Base-by-base conservation (phyloP, 345 rosid genomes). In the Arabidopsis suecica region DNA sequence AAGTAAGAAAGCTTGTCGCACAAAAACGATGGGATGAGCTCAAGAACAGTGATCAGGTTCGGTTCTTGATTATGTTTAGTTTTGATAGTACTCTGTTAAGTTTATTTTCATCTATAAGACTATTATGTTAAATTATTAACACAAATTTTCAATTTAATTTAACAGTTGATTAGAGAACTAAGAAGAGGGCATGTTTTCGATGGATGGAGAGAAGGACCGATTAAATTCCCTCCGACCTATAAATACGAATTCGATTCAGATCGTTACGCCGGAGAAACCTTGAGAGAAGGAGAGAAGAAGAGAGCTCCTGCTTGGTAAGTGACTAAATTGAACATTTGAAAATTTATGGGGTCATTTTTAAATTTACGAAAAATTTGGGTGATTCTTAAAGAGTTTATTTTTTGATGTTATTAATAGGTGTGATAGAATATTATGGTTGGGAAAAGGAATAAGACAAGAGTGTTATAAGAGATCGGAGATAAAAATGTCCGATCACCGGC, bases 221-320 rank as follows among this genome's bases (percentile, higher is more conserved):
- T 93, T 74, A 73, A 83, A 65, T 96, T 96, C 73, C 91, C 99
- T 28, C 99, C 98, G 7, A 93, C 99, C 13, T 96, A 96, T 81
- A 96, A 96, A 49, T 93, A 93, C n/a, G 97, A 93, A 82, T 83
- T 89, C 32, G 88, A 96, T 66, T 79, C 96, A 0, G 96, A 88
- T 47, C 82, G 86, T 83, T 93, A 91, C 40, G 87, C 88, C 6
- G 99, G 99, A n/a, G 98, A 91, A 78, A 79, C 61, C 65, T 82
- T 84, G 30, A 89, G 60, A 82, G 99, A 93, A 79, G 96, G 91
- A 65, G 96, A 93, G 79, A 93, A 91, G 87, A 87, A 69, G 80
- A 89, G 99, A 87, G 88, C 99, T 60, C 99, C 99, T 1, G 99
- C 99, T 42, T 96, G 99, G 99, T 95, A 82, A 75, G 78, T 61